phyloP scores from a whole-genome alignment of 2,329 filamentous ascomycete species.

The Alternaria novae-zelandiae region DNA sequence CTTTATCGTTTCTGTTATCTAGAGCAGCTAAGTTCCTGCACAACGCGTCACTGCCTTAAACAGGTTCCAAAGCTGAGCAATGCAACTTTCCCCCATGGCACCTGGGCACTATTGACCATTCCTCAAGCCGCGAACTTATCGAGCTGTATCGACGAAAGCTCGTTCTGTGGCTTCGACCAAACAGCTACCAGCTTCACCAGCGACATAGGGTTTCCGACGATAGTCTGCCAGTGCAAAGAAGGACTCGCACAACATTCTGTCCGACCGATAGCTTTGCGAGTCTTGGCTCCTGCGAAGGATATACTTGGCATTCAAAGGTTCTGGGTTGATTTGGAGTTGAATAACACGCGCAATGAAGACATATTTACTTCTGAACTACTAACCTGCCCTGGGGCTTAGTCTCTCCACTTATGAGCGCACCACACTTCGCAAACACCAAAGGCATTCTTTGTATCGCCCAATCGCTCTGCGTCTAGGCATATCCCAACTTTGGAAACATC shows the following conservation, averaged over 20 bases:
- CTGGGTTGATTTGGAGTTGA: neutral
- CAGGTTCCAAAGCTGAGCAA: neutral
- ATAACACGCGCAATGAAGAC: neutral
- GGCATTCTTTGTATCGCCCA: neutral
- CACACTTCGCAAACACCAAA: neutral
- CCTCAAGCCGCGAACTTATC: neutral
- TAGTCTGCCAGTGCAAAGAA: neutral
- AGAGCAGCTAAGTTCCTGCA: neutral
- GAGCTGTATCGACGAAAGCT: neutral
- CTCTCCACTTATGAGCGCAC: neutral
- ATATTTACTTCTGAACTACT: neutral
- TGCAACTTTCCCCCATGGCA: neutral
- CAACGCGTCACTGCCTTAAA: neutral
- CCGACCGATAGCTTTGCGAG: neutral
- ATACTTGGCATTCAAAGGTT: slow-evolving; percentile 30
- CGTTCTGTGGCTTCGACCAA: neutral
- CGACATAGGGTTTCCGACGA: neutral
- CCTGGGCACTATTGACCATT: neutral
- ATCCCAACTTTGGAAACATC: neutral
- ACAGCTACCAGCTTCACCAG: neutral
- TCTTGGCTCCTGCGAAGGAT: slow-evolving; percentile 25
- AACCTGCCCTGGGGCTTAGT: neutral
- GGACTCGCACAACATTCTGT: neutral
- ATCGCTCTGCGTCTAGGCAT: neutral
- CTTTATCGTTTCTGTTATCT: neutral